Evolutionary conservation across 257 asterid genomes (phyloP).

Genomic region (Linaria vulgaris): DNA sequence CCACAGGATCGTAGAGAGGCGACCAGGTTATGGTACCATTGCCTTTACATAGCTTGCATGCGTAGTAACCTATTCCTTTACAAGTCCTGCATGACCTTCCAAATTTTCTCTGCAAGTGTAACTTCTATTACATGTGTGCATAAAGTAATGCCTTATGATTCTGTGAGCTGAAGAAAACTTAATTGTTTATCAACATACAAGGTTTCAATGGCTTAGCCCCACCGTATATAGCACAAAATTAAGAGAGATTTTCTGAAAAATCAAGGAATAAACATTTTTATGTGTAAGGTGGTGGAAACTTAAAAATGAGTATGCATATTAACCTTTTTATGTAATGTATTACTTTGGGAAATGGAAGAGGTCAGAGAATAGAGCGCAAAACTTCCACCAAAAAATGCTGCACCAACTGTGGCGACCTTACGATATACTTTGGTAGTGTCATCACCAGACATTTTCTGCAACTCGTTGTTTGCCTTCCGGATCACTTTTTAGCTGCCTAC

Average conservation of each 20-base stretch:
- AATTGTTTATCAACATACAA: not conserved
- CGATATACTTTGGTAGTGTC: conserved; percentile 31
- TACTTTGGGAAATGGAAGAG: conserved; percentile 39
- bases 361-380: conserved; percentile 41
- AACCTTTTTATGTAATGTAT: conserved; percentile 35
- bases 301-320: not conserved
- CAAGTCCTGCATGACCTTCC: conserved; percentile 57
- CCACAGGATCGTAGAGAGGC: conserved; percentile 70
- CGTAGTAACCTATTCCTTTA: conserved; percentile 64
- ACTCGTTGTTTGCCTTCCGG: too few relatives aligned
- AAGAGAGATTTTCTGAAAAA: not conserved
- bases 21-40: conserved; percentile 77
- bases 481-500: too few relatives aligned
- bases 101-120: conserved; percentile 60
- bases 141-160: not conserved
- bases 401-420: conserved; percentile 32
- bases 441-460: conserved; percentile 29
- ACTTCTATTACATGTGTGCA: conserved; percentile 16
- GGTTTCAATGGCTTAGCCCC: not conserved
- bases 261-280: not conserved
- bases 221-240: not conserved
- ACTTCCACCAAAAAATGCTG: conserved; percentile 43
- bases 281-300: not conserved
- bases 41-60: conserved; percentile 74
- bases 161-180: not conserved